A percentile compares a stretch with the other conserved stretches of the same genome.
phyloP scores from a whole-genome alignment of 306 rosid genomes.

The Glycyrrhiza uralensis region DNA sequence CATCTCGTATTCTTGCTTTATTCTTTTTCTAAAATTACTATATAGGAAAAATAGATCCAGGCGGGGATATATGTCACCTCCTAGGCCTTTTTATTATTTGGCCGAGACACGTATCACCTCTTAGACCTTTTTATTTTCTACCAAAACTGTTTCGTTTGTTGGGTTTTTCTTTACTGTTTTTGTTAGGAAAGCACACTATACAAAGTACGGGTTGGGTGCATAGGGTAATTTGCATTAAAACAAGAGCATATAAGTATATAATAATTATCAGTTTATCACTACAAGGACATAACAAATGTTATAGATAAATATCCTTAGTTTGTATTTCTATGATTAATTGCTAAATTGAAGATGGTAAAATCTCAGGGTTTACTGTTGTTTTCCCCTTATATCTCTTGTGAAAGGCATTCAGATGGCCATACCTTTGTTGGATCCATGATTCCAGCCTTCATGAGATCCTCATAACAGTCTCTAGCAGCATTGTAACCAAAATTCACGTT shows the following conservation, averaged over 20 bases:
- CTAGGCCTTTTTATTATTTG: too few species aligned
- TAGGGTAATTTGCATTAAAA: background rate
- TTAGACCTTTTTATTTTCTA: too few species aligned
- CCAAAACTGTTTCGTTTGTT: too few species aligned
- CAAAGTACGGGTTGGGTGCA: too few species aligned
- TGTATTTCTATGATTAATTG: background rate
- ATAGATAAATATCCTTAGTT: background rate
- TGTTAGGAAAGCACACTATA: too few species aligned
- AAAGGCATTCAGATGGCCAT: constrained; percentile 16
- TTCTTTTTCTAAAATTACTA: background rate
- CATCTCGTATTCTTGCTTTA: background rate
- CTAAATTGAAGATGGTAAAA: too few species aligned
- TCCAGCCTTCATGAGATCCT: constrained; percentile 79
- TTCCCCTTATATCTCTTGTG: background rate
- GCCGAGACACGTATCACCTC: too few species aligned
- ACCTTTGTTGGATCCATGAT: constrained; percentile 95
- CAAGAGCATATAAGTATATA: background rate
- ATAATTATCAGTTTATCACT: background rate
- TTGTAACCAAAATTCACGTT: constrained; percentile 67
- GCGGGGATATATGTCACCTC: too few species aligned
- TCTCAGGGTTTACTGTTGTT: too few species aligned
- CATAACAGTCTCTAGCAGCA: constrained; percentile 74
- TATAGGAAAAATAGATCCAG: too few species aligned
- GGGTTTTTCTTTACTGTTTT: too few species aligned
- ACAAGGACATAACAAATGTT: background rate